Conservation (phyloP, 1,139 yeast species). For the Groenewaldozyma auringiensis region DNA sequence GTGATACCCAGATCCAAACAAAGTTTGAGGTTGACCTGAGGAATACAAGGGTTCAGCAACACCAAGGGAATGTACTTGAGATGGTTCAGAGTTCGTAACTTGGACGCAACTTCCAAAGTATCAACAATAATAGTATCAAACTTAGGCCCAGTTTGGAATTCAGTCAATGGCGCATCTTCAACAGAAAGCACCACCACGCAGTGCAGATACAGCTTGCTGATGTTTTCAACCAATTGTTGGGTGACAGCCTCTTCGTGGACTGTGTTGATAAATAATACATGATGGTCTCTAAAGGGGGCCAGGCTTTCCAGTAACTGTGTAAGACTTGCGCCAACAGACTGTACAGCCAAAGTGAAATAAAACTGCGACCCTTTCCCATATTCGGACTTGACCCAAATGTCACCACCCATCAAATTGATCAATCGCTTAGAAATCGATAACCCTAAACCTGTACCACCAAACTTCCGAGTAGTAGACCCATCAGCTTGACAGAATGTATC, state of each 20-base stretch:
- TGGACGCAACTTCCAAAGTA: constrained; percentile 65
- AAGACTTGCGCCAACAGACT: constrained; percentile 61
- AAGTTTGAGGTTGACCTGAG: constrained; percentile 69
- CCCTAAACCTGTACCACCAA: constrained; percentile 88
- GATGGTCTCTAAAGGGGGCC: constrained; percentile 65
- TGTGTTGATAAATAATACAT: constrained; percentile 60
- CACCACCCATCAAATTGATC: constrained; percentile 83
- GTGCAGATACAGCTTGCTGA: constrained; percentile 37
- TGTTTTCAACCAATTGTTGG: constrained; percentile 44
- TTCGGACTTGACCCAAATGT: constrained; percentile 77
- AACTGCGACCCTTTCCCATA: constrained; percentile 80
- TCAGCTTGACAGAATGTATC: constrained; percentile 91
- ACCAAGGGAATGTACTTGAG: constrained; percentile 79
- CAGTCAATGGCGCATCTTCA: constrained; percentile 35
- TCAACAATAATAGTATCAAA: constrained; percentile 80
- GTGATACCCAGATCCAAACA: constrained; percentile 83
- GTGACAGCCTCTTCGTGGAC: constrained; percentile 50
- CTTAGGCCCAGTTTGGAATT: constrained; percentile 36
- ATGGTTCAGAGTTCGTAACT: constrained; percentile 58
- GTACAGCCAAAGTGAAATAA: constrained; percentile 68
- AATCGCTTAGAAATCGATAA: constrained; percentile 78
- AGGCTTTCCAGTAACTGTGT: constrained; percentile 61
- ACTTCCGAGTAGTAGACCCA: constrained; percentile 84
- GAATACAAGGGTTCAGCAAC: constrained; percentile 65
- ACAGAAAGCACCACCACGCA: constrained; percentile 38